Base-by-base conservation (phyloP, 176 grass and related monocot genomes). In the Secale cereale region DNA sequence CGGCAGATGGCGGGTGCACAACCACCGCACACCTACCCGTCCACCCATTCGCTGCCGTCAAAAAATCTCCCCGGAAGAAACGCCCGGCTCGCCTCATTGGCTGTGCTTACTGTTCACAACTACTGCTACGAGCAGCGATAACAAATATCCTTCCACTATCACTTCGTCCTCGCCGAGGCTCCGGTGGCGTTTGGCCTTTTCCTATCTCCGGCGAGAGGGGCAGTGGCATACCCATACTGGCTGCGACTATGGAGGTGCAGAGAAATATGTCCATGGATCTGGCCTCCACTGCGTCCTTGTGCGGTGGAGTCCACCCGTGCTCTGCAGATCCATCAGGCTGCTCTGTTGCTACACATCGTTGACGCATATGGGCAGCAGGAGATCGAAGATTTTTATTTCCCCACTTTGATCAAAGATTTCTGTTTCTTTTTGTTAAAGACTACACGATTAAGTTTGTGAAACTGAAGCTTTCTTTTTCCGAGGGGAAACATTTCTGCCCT, bases 231-330 rank as follows among this genome's bases (percentile, higher is more conserved):
- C n/a, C n/a, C n/a, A n/a, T n/a, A n/a, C n/a, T n/a, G n/a, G n/a
- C n/a, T n/a, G n/a, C n/a, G n/a, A n/a, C n/a, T n/a, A n/a, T n/a
- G n/a, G n/a, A n/a, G n/a, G n/a, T n/a, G n/a, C n/a, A n/a, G n/a
- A n/a, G n/a, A 65, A 73, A 45, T 26, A 67, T 85, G 75, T 76
- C 59, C 62, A 4, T 31, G 30, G 70, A 89, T 81, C 87, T 85
- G 36, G 4, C 7, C n/a, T 25, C 14, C 29, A 4, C 2, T 5
- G 5, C 8, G 8, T 13, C 2, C 14, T 8, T 57, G 19, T 22
- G 52, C 7, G n/a, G 41, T 22, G 37, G 41, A 56, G 19, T 40
- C 57, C 63, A 30, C 7, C 9, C 14, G 0, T 2, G 17, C 14
- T 4, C 17, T 29, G 30, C 14, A 43, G 3, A 54, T 3, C 6